These are phyloP conservation scores for Syncephalastrum sp. DNA, from an alignment of 371 early-diverging fungal genomes.

Conservation along the genomic window DNA sequence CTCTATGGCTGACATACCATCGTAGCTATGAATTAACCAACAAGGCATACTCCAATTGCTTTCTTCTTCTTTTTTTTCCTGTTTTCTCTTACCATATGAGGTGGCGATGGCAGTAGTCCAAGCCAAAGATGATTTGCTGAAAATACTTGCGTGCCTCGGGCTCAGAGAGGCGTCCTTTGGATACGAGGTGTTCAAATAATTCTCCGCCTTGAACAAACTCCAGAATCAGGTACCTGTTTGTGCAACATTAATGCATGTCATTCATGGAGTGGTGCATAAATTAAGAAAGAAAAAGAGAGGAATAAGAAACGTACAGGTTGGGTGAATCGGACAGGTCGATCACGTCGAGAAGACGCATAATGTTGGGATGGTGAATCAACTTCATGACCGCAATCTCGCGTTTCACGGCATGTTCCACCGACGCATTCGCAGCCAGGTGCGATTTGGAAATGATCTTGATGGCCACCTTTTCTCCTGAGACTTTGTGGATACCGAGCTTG, in stretches of 20 bases:
- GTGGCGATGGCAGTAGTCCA: slow-evolving; percentile 93
- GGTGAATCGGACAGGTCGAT: slow-evolving; percentile 65
- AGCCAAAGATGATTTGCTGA: slow-evolving; percentile 92
- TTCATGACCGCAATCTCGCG: slow-evolving; percentile 95
- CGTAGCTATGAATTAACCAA: no score
- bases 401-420: slow-evolving; percentile 80
- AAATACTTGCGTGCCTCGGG: slow-evolving; percentile 89
- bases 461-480: slow-evolving; percentile 78
- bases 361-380: slow-evolving; percentile 88
- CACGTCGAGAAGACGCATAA: slow-evolving; percentile 88
- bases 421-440: slow-evolving; percentile 54
- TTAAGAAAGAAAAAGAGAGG: no score
- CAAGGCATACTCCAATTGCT: no score
- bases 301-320: slow-evolving; percentile 62
- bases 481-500: slow-evolving; percentile 75
- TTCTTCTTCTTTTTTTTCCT: background rate
- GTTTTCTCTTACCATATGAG: slow-evolving; percentile 73
- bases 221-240: slow-evolving; percentile 85
- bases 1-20: slow-evolving; percentile 78
- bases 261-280: background rate
- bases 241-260: background rate
- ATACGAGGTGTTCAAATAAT: slow-evolving; percentile 92
- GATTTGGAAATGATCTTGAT: slow-evolving; percentile 87
- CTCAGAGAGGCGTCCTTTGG: slow-evolving; percentile 86
- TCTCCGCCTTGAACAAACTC: slow-evolving; percentile 97